Base-by-base conservation (phyloP, 139 green algal species). In the Yamagishiella unicocca region DNA sequence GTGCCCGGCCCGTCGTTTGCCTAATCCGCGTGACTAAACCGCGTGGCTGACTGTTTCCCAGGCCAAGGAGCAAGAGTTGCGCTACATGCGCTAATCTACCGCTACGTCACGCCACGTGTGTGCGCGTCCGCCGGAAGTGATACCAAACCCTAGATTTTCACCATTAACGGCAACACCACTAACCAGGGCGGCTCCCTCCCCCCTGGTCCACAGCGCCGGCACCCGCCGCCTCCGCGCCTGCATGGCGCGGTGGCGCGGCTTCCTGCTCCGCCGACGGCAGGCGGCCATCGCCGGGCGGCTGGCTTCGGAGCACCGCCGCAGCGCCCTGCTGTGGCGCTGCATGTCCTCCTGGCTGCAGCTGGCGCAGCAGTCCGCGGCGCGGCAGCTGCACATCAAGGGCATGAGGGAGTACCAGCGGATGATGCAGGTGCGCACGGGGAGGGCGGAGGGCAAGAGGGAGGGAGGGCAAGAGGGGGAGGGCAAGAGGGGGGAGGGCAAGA, bases 341-440 rank as follows among this genome's bases (percentile, higher is more conserved):
- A 31, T 87, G 46, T 43, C 17, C 25, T 45, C 46, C 35, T 87
- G 82, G 82, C 67, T 79, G 67, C 43, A 25, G 67, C 46, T 71
- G 67, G 82, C 67, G 67, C 82, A 80, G 67, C 4, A 40, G 46
- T 14, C 82, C 14, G 82, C 67, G 66, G 46, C 35, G 35, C 82
- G 67, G 82, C 58, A 75, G 82, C 33, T 87, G 67, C 82, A 87
- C 27, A 45, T 81, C 35, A 62, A 35, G 25, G 82, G 82, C 67
- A 87, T 87, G 82, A 31, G 25, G 12, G 82, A 80, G 24, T 87
- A 87, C 66, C 67, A 81, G 66, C 50, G 46, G 46, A 79, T 87
- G 67, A 72, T 87, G 82, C 82, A 87, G 66, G 81, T 87, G 81
- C n/a, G n/a, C n/a, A n/a, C n/a, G n/a, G n/a, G n/a, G n/a, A n/a